Conservation (phyloP, 441 rosid species). For the Manihot esculenta region DNA sequence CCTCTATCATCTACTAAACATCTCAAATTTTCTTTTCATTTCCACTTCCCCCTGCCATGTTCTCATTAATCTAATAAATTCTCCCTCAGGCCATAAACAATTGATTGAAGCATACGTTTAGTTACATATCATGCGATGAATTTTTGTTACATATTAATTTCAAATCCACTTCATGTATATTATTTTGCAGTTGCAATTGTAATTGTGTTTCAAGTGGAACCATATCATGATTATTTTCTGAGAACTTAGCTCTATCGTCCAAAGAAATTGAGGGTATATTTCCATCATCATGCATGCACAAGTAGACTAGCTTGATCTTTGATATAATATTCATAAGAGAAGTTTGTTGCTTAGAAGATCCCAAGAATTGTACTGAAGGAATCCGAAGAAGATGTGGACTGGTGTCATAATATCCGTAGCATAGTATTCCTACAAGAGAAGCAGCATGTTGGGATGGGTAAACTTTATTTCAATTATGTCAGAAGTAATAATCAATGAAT, state of each 20-base stretch:
- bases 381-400: slow-evolving; percentile 7
- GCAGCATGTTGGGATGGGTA: slow-evolving; percentile 6
- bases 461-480: slow-evolving; percentile 9
- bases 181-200: neutral
- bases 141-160: neutral
- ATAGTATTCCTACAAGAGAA: slow-evolving; percentile 3
- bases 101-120: no score
- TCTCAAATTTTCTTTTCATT: neutral
- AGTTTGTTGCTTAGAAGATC: neutral
- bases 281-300: neutral
- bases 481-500: slow-evolving; percentile 15
- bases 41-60: neutral
- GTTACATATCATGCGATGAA: neutral
- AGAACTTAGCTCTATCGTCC: neutral
- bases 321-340: neutral
- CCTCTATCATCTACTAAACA: neutral
- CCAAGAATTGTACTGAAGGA: neutral
- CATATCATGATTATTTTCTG: neutral
- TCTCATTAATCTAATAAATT: neutral
- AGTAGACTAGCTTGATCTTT: neutral
- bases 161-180: neutral
- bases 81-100: neutral
- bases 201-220: neutral
- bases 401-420: slow-evolving; percentile 12
- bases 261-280: neutral